phyloP scores from a whole-genome alignment of 768 basidiomycete species.

The Lanmaoa pseudosensibilis region DNA sequence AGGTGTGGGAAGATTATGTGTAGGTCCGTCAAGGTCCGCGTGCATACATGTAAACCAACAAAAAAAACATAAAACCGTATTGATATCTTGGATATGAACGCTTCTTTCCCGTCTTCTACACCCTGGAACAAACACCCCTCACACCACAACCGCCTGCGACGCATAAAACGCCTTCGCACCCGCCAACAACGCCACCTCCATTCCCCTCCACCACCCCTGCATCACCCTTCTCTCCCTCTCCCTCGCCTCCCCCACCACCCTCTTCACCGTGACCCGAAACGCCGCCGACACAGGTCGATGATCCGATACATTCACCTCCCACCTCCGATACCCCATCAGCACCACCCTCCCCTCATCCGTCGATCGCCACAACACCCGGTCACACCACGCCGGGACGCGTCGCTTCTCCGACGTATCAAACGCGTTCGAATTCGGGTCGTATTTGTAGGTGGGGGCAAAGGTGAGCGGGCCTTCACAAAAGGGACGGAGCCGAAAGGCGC shows the following conservation, averaged over 20 bases:
- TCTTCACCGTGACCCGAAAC: constrained; percentile 74
- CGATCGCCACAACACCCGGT: constrained; percentile 82
- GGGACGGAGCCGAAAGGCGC: constrained; percentile 78
- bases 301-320: constrained; percentile 87
- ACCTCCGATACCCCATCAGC: constrained; percentile 72
- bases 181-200: constrained; percentile 32
- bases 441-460: constrained; percentile 94
- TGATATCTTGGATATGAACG: not conserved
- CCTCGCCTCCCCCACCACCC: constrained; percentile 58
- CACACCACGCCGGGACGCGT: constrained; percentile 94
- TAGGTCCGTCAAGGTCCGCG: constrained; percentile 1
- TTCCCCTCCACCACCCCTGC: constrained; percentile 50
- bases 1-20: constrained; percentile 1
- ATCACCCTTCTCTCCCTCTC: constrained; percentile 56
- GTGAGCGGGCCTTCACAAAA: constrained; percentile 82
- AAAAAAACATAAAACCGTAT: not conserved
- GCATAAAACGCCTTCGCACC: constrained; percentile 36
- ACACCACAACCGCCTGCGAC: constrained; percentile 32
- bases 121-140: constrained; percentile 2
- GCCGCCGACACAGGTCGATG: constrained; percentile 86
- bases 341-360: constrained; percentile 56
- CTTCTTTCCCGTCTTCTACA: too few species aligned
- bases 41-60: not conserved
- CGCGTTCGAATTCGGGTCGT: constrained; percentile 72
- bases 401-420: constrained; percentile 91